Conservation (phyloP, 129 eudicot species). For the Sambucus nigra region DNA sequence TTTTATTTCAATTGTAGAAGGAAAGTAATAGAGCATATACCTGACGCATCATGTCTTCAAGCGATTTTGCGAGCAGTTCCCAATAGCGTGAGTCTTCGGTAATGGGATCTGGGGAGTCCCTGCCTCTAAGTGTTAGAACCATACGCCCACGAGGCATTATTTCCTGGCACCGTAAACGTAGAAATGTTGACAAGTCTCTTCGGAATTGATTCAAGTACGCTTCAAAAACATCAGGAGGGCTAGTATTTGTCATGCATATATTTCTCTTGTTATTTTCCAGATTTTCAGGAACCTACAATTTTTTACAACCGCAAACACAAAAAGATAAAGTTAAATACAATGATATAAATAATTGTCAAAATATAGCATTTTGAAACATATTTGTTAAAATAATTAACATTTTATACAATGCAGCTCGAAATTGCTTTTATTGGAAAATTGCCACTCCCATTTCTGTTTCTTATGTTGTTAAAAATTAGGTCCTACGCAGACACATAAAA, state of each 20-base stretch:
- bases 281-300: constrained; percentile 32
- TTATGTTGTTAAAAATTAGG: too few species aligned
- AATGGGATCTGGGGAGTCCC: constrained; percentile 21
- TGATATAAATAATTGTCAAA: too few species aligned
- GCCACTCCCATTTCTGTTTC: too few species aligned
- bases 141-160: constrained; percentile 19
- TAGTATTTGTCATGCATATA: constrained; percentile 26
- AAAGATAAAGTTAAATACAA: too few species aligned
- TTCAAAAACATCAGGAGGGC: constrained; percentile 30
- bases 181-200: constrained; percentile 24
- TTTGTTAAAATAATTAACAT: too few species aligned
- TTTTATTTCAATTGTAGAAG: background rate
- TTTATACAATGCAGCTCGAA: too few species aligned
- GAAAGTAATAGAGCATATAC: background rate
- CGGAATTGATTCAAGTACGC: constrained; percentile 29
- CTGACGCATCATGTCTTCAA: constrained; percentile 18
- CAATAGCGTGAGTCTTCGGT: constrained; percentile 7
- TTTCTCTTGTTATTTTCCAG: constrained; percentile 28
- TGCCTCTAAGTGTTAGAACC: constrained; percentile 20
- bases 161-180: constrained; percentile 18
- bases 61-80: constrained; percentile 24
- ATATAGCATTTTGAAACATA: too few species aligned
- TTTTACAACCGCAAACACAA: too few species aligned
- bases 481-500: too few species aligned
- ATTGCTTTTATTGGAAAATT: too few species aligned